These are phyloP conservation scores for Trichoderma semiorbis DNA, from an alignment of 2,329 filamentous ascomycete genomes.

Conservation along the genomic window DNA sequence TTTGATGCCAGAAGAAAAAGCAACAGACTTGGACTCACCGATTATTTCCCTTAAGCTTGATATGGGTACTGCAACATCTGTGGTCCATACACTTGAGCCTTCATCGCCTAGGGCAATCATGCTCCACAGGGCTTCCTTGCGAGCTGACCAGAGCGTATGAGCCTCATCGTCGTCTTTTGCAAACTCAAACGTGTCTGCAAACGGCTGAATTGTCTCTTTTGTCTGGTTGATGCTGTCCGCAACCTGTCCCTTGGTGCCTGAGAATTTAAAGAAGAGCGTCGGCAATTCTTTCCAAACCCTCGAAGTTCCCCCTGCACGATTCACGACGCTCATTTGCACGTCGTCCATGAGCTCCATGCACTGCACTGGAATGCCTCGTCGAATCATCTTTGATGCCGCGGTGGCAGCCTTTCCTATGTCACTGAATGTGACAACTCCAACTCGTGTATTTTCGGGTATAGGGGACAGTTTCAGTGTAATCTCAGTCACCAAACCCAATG, in stretches of 20 bases:
- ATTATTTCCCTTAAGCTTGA: background rate
- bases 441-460: background rate
- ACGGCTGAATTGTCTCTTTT: background rate
- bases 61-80: background rate
- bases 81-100: background rate
- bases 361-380: background rate
- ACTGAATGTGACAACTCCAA: background rate
- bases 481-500: background rate
- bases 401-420: background rate
- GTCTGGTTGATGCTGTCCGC: background rate
- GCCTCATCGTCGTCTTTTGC: background rate
- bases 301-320: background rate
- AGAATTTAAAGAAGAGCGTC: background rate
- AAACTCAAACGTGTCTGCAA: background rate
- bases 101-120: background rate
- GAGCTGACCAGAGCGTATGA: background rate
- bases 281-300: background rate
- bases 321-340: background rate
- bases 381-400: background rate
- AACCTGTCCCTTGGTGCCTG: background rate
- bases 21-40: background rate
- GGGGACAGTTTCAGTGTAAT: background rate
- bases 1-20: rapidly evolving
- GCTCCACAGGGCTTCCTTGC: background rate
- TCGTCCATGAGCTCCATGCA: background rate